Evolutionary conservation across 768 basidiomycete genomes (phyloP), one percentile per base, ranked within the genome.

Genomic region (Boletus sensibilis): DNA sequence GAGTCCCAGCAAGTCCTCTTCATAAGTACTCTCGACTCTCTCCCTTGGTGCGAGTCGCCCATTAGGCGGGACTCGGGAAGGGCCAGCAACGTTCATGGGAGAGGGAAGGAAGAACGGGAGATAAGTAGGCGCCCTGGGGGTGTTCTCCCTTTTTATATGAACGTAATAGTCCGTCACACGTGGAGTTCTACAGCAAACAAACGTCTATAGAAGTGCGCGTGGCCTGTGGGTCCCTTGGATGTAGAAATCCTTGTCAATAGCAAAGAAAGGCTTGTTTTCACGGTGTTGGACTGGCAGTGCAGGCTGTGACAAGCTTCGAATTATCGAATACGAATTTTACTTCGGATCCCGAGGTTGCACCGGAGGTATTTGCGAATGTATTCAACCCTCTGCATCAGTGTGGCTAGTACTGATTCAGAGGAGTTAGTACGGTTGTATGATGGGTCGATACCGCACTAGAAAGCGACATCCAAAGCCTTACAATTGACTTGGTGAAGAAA

Each of bases 71-170:
- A 33, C 55, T 25, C 58, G 58, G 23, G 70, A 70, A 40, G 68
- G 68, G 38, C 70, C 68, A 25, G 68, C 65, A 42, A 62, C 29
- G 40, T 57, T 65, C 68, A 70, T 70, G 61, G 58, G 39, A 47
- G 52, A 52, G 53, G 50, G 59, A 52, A 5, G 58, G 65, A 59
- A 54, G 41, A 54, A 44, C 55, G 48, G 9, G 9, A 8, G 34
- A n/a, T 51, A n/a, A n/a, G n/a, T n/a, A 43, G 43, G 41, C 46
- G 50, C 53, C 16, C 1, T 3, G 10, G 11, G 7, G 13, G 16
- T 16, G 3, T n/a, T 20, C 6, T 43, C 6, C 4, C n/a, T n/a
- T 53, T 59, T 54, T 67, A 57, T 46, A 35, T 9, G 20, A 20
- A 40, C 42, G 33, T 40, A 31, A 34, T 9, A 5, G 2, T 14